Conservation (phyloP, 148 eudicot genomes). For the Beta vulgaris region DNA sequence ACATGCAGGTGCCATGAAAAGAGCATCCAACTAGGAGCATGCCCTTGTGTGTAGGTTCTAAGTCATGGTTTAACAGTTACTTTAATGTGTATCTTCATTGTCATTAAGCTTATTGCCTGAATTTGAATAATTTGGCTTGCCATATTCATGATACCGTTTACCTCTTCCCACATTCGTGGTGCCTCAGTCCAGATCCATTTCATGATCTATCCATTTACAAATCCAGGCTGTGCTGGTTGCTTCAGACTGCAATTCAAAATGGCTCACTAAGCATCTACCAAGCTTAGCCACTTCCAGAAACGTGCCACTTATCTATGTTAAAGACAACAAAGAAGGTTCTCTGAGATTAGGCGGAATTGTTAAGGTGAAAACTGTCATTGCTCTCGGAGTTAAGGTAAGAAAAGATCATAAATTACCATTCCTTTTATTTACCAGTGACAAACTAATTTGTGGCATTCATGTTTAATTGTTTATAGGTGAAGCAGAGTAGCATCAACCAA, state of each 20-base stretch:
- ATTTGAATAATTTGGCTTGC: neutral
- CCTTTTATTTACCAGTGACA: neutral
- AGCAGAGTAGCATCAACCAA: slow-evolving; percentile 50
- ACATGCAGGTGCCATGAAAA: too few species aligned
- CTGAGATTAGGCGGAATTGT: slow-evolving; percentile 70
- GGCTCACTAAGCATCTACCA: slow-evolving; percentile 78
- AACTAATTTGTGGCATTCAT: neutral
- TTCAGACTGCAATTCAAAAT: slow-evolving; percentile 73
- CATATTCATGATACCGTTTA: neutral
- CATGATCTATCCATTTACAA: neutral
- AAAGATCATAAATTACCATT: slow-evolving; percentile 2
- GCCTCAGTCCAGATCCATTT: neutral
- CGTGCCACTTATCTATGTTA: slow-evolving; percentile 65
- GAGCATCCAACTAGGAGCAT: too few species aligned
- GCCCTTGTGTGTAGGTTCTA: neutral
- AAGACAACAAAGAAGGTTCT: slow-evolving; percentile 74
- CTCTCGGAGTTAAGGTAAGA: slow-evolving; percentile 72
- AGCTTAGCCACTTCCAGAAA: slow-evolving; percentile 65
- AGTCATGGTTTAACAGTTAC: neutral
- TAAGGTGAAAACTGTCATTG: slow-evolving; percentile 71
- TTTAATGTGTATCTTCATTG: neutral
- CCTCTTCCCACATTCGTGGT: neutral
- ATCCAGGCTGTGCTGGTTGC: slow-evolving; percentile 77
- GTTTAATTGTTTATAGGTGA: slow-evolving; percentile 40
- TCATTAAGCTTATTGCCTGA: neutral